Base-by-base conservation (phyloP, 768 basidiomycete genomes). In the Pseudohyphozyma bogoriensis region DNA sequence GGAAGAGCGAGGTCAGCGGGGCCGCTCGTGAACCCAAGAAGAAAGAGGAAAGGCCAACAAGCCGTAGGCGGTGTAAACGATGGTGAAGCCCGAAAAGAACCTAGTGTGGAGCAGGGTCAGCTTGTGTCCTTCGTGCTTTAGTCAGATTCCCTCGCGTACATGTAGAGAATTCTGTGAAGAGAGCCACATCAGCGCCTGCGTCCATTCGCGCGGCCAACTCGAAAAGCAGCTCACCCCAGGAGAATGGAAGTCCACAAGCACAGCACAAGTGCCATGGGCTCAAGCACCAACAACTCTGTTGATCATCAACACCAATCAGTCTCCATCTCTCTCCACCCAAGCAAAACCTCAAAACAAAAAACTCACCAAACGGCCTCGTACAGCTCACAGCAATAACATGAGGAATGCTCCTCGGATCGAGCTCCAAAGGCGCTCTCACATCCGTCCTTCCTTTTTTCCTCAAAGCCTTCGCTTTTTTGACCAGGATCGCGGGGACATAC, bases 201-300 rank as follows among this genome's bases (percentile, higher is more conserved):
- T n/a, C n/a, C n/a, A n/a, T n/a, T n/a, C n/a, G n/a, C n/a, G n/a
- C n/a, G n/a, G n/a, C n/a, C n/a, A n/a, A n/a, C n/a, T n/a, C n/a
- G n/a, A n/a, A n/a, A n/a, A n/a, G n/a, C n/a, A n/a, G n/a, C n/a
- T n/a, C n/a, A n/a, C 15, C 74, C 66, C 20, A 75, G 68, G 29
- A 75, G 68, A 28, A 74, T 42, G 2, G 73, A 78, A 4, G 71
- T 84, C 87, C 87, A 89, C 18, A 79, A 71, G 70, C 87, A 79
- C 12, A 89, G 76, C 7, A 84, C 72, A 6, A 88, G 76, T 0
- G 84, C 84, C 86, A 89, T 89, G n/a, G 79, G 77, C 65, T 91
- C 85, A 51, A 76, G 79, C 0, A 80, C 44, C 7, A 86, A 73
- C 9, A 87, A 74, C 70, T 73, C 70, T 71, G 58, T 20, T 15